Conservation (phyloP, 495 filamentous ascomycete genomes). For the Tuber magnatum region DNA sequence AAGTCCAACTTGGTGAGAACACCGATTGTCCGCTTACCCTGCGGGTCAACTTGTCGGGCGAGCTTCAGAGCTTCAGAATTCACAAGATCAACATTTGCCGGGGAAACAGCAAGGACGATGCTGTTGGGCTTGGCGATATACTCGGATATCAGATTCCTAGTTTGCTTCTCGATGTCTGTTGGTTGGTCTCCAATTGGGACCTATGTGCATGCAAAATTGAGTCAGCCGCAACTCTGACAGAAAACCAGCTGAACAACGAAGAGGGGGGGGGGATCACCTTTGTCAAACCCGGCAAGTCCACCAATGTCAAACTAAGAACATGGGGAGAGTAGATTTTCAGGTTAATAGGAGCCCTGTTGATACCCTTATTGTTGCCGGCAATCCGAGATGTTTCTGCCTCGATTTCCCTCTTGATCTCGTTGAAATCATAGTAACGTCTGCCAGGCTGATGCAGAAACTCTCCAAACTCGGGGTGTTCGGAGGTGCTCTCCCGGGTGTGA, state of each 20-base stretch:
- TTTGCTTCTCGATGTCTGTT: constrained; percentile 98
- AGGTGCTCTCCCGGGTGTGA: constrained; percentile 61
- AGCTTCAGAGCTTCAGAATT: constrained; percentile 98
- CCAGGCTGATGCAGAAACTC: constrained; percentile 94
- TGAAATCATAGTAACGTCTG: constrained; percentile 85
- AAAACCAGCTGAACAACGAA: constrained; percentile 6
- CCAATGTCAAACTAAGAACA: constrained; percentile 91
- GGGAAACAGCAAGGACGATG: constrained; percentile 92
- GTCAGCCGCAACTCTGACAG: constrained; percentile 11
- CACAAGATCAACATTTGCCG: constrained; percentile 95
- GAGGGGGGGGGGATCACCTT: constrained; percentile 55
- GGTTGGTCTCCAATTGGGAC: constrained; percentile 97
- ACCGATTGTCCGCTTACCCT: constrained; percentile 90
- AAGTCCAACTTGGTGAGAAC: constrained; percentile 96
- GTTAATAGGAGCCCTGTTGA: constrained; percentile 95
- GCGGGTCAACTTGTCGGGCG: constrained; percentile 90
- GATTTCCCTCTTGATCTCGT: constrained; percentile 88
- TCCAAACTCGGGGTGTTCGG: constrained; percentile 73
- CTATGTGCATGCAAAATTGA: constrained; percentile 41
- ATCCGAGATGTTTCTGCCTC: constrained; percentile 93
- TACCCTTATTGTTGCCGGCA: constrained; percentile 96
- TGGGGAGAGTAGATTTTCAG: constrained; percentile 98
- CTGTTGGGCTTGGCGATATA: constrained; percentile 99
- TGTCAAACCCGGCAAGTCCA: constrained; percentile 91
- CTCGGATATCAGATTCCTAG: constrained; percentile 89